Conservation (phyloP, 208 protist genomes). For the Leishmania aethiopica region DNA sequence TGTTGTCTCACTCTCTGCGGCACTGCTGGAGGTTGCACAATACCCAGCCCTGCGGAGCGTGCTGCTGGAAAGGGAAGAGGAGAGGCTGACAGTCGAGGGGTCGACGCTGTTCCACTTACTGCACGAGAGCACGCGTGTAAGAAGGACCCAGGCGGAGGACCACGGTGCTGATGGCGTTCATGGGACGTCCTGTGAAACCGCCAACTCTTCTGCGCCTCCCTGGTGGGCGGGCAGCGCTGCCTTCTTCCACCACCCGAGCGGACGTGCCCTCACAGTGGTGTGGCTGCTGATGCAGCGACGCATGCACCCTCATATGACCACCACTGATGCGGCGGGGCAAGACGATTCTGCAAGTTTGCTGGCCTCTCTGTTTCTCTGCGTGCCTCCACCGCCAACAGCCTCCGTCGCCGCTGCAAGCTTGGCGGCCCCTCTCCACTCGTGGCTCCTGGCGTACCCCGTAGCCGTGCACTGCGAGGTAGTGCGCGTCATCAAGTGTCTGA, state of each 20-base stretch:
- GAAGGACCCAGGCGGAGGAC: background rate
- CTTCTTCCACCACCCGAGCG: slow-evolving; percentile 25
- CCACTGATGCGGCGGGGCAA: background rate
- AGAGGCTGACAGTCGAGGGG: slow-evolving; percentile 18
- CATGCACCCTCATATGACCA: background rate
- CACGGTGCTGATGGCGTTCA: background rate
- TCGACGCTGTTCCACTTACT: slow-evolving; percentile 27
- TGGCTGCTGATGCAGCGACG: slow-evolving; percentile 23
- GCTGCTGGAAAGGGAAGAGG: slow-evolving; percentile 6
- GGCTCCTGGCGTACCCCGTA: slow-evolving; percentile 26
- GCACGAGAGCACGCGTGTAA: slow-evolving; percentile 4
- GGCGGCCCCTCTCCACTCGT: background rate
- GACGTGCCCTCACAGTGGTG: slow-evolving; percentile 26
- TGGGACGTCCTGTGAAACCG: background rate
- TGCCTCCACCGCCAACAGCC: background rate
- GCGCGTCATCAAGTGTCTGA: slow-evolving; percentile 26
- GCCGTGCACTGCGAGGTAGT: slow-evolving; percentile 50
- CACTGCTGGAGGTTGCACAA: slow-evolving; percentile 13
- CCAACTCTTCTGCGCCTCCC: background rate
- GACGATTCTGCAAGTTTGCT: background rate
- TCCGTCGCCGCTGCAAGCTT: background rate
- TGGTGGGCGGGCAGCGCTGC: slow-evolving; percentile 2
- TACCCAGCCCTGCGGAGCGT: slow-evolving; percentile 8
- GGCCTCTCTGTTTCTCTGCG: slow-evolving; percentile 17
- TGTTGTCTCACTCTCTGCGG: slow-evolving; percentile 17